Percentiles rank a stretch among this genome's conserved stretches.
These are phyloP conservation scores for Suillus placidus DNA, from an alignment of 768 basidiomycete genomes.

Conservation along the genomic window DNA sequence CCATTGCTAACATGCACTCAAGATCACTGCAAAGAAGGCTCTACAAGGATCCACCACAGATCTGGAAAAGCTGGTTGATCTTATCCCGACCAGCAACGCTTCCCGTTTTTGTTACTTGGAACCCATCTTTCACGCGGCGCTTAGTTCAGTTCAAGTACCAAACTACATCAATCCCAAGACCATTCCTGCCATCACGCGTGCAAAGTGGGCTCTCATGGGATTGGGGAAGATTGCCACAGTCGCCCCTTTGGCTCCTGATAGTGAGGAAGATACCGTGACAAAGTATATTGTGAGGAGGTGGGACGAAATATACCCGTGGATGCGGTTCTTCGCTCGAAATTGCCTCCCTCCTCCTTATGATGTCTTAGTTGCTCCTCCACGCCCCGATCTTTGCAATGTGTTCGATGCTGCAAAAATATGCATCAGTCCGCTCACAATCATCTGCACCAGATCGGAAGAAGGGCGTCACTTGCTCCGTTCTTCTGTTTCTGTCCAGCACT, in stretches of 20 bases:
- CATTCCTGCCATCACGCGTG: not conserved
- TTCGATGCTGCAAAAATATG: not conserved
- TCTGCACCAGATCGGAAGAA: not conserved
- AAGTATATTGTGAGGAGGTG: not conserved
- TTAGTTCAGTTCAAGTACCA: not conserved
- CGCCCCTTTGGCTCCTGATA: no score
- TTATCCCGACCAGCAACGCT: not conserved
- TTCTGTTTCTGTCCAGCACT: constrained; percentile 1
- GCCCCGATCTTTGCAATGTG: not conserved
- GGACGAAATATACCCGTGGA: not conserved
- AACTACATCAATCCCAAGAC: not conserved
- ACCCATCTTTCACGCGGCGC: not conserved
- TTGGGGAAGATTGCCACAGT: not conserved
- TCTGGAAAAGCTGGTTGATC: not conserved
- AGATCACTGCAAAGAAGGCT: not conserved
- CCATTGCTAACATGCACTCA: not conserved
- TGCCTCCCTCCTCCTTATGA: constrained; percentile 4
- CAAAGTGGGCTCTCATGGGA: not conserved
- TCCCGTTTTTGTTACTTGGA: not conserved
- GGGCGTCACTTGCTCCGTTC: not conserved
- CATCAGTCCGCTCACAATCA: not conserved
- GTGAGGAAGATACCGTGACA: not conserved
- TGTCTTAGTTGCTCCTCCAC: not conserved
- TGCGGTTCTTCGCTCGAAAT: not conserved
- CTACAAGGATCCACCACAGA: not conserved